Conservation (phyloP, 78 protist species). For the Tieghemostelium lacteum region DNA sequence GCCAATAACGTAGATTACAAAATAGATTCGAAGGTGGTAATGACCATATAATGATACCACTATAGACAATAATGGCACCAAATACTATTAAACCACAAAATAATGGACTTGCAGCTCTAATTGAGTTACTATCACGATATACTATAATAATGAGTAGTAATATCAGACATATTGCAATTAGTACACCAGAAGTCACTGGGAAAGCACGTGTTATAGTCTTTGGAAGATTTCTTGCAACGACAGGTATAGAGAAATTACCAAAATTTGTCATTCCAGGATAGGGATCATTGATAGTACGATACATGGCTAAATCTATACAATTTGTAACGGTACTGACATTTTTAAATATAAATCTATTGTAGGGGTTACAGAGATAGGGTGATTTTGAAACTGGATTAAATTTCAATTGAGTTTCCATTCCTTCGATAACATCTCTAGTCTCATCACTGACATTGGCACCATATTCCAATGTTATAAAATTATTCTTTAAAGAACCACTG, state of each 20-base stretch:
- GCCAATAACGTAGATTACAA: slow-evolving; percentile 55
- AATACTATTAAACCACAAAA: slow-evolving; percentile 10
- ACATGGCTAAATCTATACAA: too few relatives aligned
- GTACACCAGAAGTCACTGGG: neutral
- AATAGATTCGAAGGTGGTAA: neutral
- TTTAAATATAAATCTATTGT: too few relatives aligned
- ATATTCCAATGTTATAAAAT: neutral
- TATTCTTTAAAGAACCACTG: neutral
- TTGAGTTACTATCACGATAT: slow-evolving; percentile 25
- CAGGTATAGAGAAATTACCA: slow-evolving; percentile 11
- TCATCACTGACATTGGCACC: neutral
- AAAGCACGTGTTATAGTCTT: neutral
- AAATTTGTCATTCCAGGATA: slow-evolving; percentile 2
- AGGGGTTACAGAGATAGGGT: slow-evolving; percentile 44
- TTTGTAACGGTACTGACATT: neutral
- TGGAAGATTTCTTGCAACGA: neutral
- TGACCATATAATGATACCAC: slow-evolving; percentile 35
- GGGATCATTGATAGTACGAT: too few relatives aligned
- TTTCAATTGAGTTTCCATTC: neutral
- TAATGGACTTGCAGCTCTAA: slow-evolving; percentile 62
- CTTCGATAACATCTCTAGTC: neutral
- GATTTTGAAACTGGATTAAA: neutral
- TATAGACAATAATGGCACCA: slow-evolving; percentile 54
- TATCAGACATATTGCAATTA: neutral
- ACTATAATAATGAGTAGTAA: neutral